These are phyloP conservation scores for Coprinopsis sp. DNA, from an alignment of 768 basidiomycete genomes.

Conservation along the genomic window DNA sequence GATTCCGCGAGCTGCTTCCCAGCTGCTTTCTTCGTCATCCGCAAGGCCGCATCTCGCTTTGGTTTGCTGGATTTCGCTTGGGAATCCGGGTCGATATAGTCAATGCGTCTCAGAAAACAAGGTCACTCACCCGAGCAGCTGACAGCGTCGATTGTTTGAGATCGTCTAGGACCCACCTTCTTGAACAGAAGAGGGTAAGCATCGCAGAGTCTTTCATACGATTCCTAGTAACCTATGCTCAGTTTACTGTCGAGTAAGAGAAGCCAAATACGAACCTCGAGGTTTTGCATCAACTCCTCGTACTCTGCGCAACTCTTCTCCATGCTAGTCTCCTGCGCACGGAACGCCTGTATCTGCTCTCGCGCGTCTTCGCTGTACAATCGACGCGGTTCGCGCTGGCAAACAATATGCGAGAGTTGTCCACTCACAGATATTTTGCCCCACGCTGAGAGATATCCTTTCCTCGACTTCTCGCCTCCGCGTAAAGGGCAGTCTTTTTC, in stretches of 20 bases:
- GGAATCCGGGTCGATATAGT: neutral
- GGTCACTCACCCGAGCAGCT: conserved; percentile 32
- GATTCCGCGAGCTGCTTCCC: conserved; percentile 30
- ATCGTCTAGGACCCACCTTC: conserved; percentile 30
- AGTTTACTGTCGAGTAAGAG: neutral
- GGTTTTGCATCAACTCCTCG: conserved; percentile 16
- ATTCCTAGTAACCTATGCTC: conserved; percentile 1
- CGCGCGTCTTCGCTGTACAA: conserved; percentile 26
- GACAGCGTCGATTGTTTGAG: conserved; percentile 29
- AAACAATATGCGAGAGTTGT: neutral
- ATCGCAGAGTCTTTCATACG: conserved; percentile 18
- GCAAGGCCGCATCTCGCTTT: conserved; percentile 26
- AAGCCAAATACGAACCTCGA: conserved; percentile 19
- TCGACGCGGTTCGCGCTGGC: neutral
- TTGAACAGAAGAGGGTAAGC: conserved; percentile 23
- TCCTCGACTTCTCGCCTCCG: conserved; percentile 26
- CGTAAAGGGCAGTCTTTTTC: conserved; percentile 18
- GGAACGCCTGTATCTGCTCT: conserved; percentile 22
- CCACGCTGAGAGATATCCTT: conserved; percentile 26
- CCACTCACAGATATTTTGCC: conserved; percentile 25
- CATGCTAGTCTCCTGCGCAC: conserved; percentile 22
- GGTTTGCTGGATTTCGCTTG: conserved; percentile 24
- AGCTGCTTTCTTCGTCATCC: conserved; percentile 28
- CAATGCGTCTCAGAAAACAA: neutral
- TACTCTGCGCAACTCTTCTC: conserved; percentile 24